Evolutionary conservation across 352 stramenopile species (phyloP).

Genomic region (Pythium aristosporum): DNA sequence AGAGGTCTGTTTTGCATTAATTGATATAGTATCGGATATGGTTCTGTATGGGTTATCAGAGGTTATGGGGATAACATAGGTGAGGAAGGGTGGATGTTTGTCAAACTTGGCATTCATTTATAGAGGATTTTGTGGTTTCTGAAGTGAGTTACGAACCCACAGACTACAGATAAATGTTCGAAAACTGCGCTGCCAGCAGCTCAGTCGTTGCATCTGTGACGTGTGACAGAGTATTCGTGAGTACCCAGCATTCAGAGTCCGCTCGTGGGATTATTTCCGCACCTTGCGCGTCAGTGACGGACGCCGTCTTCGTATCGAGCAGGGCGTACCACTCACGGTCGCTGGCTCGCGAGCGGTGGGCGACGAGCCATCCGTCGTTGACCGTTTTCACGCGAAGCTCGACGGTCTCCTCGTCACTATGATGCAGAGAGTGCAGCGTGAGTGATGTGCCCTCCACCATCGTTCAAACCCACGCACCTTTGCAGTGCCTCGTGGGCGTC

Average conservation of each 20-base stretch:
- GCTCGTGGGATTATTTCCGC: not conserved
- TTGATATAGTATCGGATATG: not conserved
- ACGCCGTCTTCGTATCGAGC: conserved; percentile 63
- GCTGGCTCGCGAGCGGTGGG: conserved; percentile 44
- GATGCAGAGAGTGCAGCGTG: not conserved
- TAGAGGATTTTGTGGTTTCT: conserved; percentile 13
- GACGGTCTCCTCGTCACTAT: conserved; percentile 28
- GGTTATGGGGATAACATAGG: not conserved
- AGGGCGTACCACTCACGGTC: conserved; percentile 58
- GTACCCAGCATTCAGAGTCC: not conserved
- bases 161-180: conserved; percentile 47
- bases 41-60: not conserved
- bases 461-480: conserved; percentile 8
- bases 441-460: not conserved
- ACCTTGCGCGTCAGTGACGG: conserved; percentile 54
- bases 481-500: conserved; percentile 43
- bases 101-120: conserved; percentile 11
- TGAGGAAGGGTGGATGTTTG: conserved; percentile 7
- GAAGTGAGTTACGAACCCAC: conserved; percentile 15
- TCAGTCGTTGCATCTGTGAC: conserved; percentile 45
- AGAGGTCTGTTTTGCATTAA: not conserved
- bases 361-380: conserved; percentile 54
- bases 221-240: not conserved
- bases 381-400: conserved; percentile 61
- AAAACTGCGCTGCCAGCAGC: conserved; percentile 53